A percentile compares a stretch with the other conserved stretches of the same genome.
Evolutionary conservation across 1,139 yeast species (phyloP).

Genomic region (Magnusiomyces suaveolens): DNA sequence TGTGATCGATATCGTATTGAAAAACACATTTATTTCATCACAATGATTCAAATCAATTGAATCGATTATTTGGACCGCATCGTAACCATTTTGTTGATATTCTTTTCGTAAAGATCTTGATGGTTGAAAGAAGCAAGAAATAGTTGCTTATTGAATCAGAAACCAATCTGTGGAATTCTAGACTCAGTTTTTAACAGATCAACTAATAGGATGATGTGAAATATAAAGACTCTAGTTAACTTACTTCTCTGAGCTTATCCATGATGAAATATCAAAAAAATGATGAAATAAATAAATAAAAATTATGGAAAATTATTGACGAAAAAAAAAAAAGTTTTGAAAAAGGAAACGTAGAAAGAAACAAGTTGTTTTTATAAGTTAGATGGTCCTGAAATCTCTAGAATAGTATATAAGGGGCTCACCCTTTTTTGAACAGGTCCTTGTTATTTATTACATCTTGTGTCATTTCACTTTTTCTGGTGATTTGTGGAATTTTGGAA

Average conservation of each 20-base stretch:
- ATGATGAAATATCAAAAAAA: conserved; percentile 22
- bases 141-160: too few species aligned
- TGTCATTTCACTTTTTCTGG: neutral
- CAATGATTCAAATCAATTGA: too few species aligned
- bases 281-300: neutral
- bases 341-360: neutral
- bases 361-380: neutral
- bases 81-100: too few species aligned
- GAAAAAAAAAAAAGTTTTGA: neutral
- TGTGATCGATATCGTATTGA: too few species aligned
- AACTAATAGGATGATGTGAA: too few species aligned
- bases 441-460: neutral
- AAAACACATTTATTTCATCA: too few species aligned
- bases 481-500: neutral
- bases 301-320: neutral
- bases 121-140: too few species aligned
- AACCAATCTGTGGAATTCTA: too few species aligned
- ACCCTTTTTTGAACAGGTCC: neutral
- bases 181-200: too few species aligned
- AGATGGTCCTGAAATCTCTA: neutral
- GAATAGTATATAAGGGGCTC: neutral
- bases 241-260: conserved; percentile 45
- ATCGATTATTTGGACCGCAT: too few species aligned
- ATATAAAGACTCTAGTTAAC: too few species aligned
- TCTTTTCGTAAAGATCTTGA: too few species aligned